Percentiles rank a stretch among this genome's conserved stretches.
Conservation (phyloP, 2,329 filamentous ascomycete species). For the Fusarium sacchari region DNA sequence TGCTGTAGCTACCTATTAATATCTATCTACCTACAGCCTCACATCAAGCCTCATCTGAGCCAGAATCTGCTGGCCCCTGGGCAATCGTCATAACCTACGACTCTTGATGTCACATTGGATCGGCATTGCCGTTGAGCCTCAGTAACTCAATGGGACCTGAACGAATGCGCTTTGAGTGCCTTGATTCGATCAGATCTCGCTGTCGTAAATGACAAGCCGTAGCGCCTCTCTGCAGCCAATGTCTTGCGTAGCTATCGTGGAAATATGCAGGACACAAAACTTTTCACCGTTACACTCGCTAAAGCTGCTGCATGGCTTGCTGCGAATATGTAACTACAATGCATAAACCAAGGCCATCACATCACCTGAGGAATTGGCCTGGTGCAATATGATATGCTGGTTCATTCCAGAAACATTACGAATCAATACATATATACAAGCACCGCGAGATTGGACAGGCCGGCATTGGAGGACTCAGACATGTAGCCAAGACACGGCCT, state of each 20-base stretch:
- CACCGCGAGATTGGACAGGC: not conserved
- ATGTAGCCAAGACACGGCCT: not conserved
- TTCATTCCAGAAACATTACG: not conserved
- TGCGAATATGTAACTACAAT: not conserved
- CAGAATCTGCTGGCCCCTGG: not conserved
- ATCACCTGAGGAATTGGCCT: not conserved
- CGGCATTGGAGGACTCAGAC: not conserved
- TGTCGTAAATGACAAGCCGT: slow-evolving; percentile 22
- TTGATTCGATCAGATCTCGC: slow-evolving; percentile 11
- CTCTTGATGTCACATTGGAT: slow-evolving; percentile 2
- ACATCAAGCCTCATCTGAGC: not conserved
- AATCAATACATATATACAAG: not conserved
- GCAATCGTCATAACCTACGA: not conserved
- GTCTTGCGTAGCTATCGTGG: not conserved
- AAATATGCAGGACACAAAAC: not conserved
- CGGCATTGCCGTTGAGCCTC: not conserved
- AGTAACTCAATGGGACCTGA: slow-evolving; percentile 3
- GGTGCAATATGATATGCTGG: not conserved
- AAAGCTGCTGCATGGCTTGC: not conserved
- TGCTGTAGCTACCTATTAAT: not conserved
- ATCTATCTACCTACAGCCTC: not conserved
- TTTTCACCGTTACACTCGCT: not conserved
- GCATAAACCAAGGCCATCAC: not conserved
- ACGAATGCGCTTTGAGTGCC: not conserved
- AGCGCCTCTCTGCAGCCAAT: slow-evolving; percentile 1